Percentiles rank a stretch among this genome's conserved stretches.
Evolutionary conservation across 2,329 filamentous ascomycete species (phyloP).

Genomic region (Acephala macrosclerotiorum): DNA sequence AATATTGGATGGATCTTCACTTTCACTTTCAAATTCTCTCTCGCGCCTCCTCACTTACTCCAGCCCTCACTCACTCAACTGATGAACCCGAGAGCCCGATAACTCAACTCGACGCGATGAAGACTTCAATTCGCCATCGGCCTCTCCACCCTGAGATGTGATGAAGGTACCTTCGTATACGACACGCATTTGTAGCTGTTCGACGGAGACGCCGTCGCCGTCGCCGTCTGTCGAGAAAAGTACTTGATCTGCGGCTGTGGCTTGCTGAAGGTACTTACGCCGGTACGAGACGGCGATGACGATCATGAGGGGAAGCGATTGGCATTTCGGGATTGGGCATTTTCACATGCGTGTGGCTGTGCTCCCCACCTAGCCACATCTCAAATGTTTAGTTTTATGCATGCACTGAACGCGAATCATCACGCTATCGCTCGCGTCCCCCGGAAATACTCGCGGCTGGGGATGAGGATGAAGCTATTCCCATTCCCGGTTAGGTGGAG

Average conservation of each 20-base stretch:
- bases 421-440: background rate
- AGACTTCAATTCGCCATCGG: too few relatives aligned
- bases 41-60: too few relatives aligned
- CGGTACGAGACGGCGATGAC: too few relatives aligned
- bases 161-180: background rate
- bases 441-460: background rate
- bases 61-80: too few relatives aligned
- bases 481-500: background rate
- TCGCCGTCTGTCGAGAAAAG: background rate
- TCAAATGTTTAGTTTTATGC: background rate
- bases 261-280: background rate
- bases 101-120: too few relatives aligned
- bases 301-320: background rate
- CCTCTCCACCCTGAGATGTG: too few relatives aligned
- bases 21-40: too few relatives aligned
- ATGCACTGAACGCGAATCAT: background rate
- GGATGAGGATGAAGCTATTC: background rate
- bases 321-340: too few relatives aligned
- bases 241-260: background rate
- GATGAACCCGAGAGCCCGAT: too few relatives aligned
- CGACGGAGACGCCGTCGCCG: background rate
- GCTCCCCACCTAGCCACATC: background rate
- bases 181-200: background rate
- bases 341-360: background rate
- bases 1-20: too few relatives aligned